These are phyloP conservation scores for sorghum (Sorghum bicolor) DNA, from an alignment of 176 grass and related monocot species.

Conservation along the genomic window Sorghum_bicolor_NCBIv3 NC_012873.2:8557501-8558000, in stretches of 20 bases:
- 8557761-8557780: no score
- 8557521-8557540: not conserved
- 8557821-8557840: not conserved
- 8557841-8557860: not conserved
- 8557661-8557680: no score
- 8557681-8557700: no score
- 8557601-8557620: not conserved
- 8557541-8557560: not conserved
- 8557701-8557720: no score
- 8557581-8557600: not conserved
- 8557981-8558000: slow-evolving; percentile 95
- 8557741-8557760: no score
- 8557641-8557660: no score
- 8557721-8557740: no score
- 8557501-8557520: not conserved
- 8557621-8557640: no score
- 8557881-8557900: not conserved
- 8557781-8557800: no score
- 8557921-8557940: slow-evolving; percentile 16
- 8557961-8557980: slow-evolving; percentile 87
- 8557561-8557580: not conserved
- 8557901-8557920: not conserved
- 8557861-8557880: not conserved
- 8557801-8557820: not conserved
- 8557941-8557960: slow-evolving; percentile 50